Conservation (phyloP, 441 rosid genomes). For the Omphalea diandra region DNA sequence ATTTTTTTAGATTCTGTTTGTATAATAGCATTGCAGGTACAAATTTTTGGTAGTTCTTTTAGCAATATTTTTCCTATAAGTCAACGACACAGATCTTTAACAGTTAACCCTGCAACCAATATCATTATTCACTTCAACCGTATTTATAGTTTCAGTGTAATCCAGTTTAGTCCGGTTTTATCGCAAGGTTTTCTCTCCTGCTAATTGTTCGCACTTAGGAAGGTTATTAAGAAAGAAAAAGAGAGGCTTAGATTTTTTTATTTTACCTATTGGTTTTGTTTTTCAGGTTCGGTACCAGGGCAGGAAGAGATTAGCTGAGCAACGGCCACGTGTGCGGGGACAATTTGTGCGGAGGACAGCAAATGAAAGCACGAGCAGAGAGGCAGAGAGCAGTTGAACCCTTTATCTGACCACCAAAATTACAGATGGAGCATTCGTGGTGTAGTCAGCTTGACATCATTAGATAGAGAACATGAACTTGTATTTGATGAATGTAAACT, state of each 20-base stretch:
- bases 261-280: not conserved
- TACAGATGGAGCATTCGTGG: not conserved
- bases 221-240: not conserved
- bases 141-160: not conserved
- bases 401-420: not conserved
- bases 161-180: not conserved
- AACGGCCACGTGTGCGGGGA: slow-evolving; percentile 43
- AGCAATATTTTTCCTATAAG: not conserved
- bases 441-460: slow-evolving; percentile 5
- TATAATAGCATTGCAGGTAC: not conserved
- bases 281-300: slow-evolving; percentile 52
- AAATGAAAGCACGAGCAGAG: slow-evolving; percentile 29
- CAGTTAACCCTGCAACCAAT: not conserved
- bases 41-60: not conserved
- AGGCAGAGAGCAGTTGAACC: slow-evolving; percentile 20
- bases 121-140: not conserved
- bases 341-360: slow-evolving; percentile 42
- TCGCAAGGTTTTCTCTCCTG: not conserved
- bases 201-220: not conserved
- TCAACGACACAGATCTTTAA: not conserved
- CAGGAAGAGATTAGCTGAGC: slow-evolving; percentile 50
- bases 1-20: not conserved
- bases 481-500: slow-evolving; percentile 15
- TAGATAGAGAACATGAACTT: slow-evolving; percentile 8
- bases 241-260: not conserved